A percentile compares a stretch with the other conserved stretches of the same genome.
These are phyloP conservation scores for Debaryomyces sp. DNA, from an alignment of 1,139 yeast genomes.

Conservation along the genomic window DNA sequence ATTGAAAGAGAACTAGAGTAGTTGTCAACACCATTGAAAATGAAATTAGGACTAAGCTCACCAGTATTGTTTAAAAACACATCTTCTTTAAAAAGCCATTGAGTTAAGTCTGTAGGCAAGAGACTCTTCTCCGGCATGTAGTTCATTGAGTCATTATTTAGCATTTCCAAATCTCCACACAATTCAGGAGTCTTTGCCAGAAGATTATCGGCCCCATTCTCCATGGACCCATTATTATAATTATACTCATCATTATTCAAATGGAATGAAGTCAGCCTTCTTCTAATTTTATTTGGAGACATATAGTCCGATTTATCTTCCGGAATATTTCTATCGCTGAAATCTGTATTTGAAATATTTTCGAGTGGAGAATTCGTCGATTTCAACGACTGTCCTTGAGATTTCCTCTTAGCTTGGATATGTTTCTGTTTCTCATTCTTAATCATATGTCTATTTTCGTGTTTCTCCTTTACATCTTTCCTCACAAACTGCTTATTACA, in stretches of 20 bases:
- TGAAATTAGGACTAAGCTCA: slow-evolving; percentile 12
- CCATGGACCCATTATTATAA: background rate
- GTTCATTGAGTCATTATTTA: background rate
- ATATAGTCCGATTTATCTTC: background rate
- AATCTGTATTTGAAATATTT: slow-evolving; percentile 1
- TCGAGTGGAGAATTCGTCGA: background rate
- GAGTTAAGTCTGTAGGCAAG: slow-evolving; percentile 4
- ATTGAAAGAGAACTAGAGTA: slow-evolving; percentile 28
- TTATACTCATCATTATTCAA: background rate
- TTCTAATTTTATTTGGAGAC: background rate
- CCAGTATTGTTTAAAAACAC: background rate
- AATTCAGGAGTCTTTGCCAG: background rate
- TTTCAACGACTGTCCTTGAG: background rate
- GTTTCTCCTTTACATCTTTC: slow-evolving; percentile 38
- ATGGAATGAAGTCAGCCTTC: background rate
- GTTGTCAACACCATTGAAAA: slow-evolving; percentile 20
- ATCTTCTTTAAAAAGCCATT: slow-evolving; percentile 5
- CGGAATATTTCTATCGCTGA: background rate
- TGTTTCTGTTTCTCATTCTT: slow-evolving; percentile 12
- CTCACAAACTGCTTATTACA: slow-evolving; percentile 41
- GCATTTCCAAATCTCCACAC: background rate
- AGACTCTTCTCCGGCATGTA: background rate
- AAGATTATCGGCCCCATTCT: background rate
- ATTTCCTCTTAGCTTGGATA: background rate
- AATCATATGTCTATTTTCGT: slow-evolving; percentile 28